phyloP scores from a whole-genome alignment of 2,329 filamentous ascomycete species.

The Sporothrix protearum region DNA sequence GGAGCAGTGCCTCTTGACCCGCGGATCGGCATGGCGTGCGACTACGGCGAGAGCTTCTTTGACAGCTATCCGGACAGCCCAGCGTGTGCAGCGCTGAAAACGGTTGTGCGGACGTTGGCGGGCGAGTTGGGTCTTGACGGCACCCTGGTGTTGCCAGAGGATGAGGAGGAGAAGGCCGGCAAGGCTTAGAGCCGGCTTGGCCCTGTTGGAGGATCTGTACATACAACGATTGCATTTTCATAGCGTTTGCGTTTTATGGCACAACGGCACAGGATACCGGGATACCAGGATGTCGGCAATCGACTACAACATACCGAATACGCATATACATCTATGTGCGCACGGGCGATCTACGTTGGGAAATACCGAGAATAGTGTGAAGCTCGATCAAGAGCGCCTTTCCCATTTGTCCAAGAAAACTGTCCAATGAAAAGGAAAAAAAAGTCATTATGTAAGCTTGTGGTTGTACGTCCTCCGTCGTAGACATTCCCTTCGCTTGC shows the following conservation, averaged over 20 bases:
- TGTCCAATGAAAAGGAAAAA: neutral
- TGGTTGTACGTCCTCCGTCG: neutral
- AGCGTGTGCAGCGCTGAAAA: constrained; percentile 75
- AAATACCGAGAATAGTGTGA: neutral
- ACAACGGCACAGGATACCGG: neutral
- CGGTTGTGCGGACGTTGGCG: constrained; percentile 72
- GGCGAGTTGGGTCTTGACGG: constrained; percentile 61
- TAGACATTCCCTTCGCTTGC: neutral
- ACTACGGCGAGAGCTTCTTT: constrained; percentile 96
- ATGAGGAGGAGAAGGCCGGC: neutral
- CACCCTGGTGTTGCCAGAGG: constrained; percentile 49
- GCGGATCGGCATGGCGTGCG: constrained; percentile 90
- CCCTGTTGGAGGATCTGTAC: neutral
- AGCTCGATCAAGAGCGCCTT: constrained; percentile 3
- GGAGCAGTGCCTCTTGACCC: constrained; percentile 90
- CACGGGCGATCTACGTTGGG: neutral
- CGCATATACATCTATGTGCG: too few species aligned
- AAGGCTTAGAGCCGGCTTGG: neutral
- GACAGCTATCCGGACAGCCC: constrained; percentile 92
- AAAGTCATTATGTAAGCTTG: neutral
- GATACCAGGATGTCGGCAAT: neutral
- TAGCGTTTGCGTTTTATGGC: neutral
- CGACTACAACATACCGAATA: neutral
- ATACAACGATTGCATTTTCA: constrained; percentile 4
- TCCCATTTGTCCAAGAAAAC: constrained; percentile 7